Conservation (phyloP, 106 monocot genomes). For the Vanilla planifolia region DNA sequence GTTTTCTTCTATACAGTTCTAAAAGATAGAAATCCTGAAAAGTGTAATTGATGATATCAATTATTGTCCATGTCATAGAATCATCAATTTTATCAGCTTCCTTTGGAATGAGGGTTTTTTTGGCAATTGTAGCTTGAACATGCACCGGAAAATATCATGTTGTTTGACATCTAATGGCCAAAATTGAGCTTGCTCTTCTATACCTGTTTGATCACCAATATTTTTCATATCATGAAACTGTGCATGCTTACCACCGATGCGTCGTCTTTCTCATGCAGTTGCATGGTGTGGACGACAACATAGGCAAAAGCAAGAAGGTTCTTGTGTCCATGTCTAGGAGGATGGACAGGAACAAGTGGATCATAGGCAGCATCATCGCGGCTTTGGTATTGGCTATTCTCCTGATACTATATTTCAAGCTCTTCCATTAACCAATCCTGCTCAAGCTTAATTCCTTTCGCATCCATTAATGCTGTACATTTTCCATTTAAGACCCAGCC, state of each 20-base stretch:
- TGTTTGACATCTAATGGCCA: background rate
- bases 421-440: conserved; percentile 26
- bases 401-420: conserved; percentile 73
- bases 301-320: conserved; percentile 77
- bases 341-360: conserved; percentile 91
- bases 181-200: background rate
- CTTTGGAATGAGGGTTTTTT: no score
- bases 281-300: conserved; percentile 86
- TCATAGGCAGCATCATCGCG: conserved; percentile 50
- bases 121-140: no score
- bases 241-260: background rate
- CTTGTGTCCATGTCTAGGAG: conserved; percentile 76
- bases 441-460: background rate
- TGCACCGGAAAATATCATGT: no score
- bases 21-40: no score
- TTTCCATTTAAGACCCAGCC: no score
- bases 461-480: no score
- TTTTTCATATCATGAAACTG: background rate
- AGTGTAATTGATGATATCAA: no score
- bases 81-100: no score
- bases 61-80: no score
- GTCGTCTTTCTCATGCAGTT: conserved; percentile 31
- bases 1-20: no score
- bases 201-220: background rate
- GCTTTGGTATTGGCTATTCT: conserved; percentile 61